Evolutionary conservation across 805 yeast genomes (phyloP).

Genomic region (Hanseniaspora pseudoguilliermondii): DNA sequence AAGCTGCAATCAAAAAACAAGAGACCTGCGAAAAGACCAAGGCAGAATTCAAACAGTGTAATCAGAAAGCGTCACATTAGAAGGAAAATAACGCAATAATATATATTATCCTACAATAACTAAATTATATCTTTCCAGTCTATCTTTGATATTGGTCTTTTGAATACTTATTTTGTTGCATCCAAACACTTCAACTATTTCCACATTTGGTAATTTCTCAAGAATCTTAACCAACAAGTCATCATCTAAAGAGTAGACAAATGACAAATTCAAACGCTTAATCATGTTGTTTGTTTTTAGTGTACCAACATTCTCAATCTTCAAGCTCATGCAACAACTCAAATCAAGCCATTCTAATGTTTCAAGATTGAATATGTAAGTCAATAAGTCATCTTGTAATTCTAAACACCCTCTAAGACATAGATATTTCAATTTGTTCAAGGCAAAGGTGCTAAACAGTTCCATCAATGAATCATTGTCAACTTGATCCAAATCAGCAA

Average conservation of each 20-base stretch:
- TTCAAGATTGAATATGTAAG: conserved; percentile 50
- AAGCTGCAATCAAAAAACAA: neutral
- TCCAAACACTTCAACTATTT: conserved; percentile 69
- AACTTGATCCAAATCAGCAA: conserved; percentile 48
- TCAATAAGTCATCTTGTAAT: conserved; percentile 50
- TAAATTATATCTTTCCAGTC: conserved; percentile 65
- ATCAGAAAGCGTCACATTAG: neutral
- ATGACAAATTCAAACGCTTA: conserved; percentile 62
- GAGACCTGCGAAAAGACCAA: neutral
- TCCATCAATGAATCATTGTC: conserved; percentile 54
- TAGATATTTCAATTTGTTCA: conserved; percentile 47
- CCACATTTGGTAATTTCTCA: conserved; percentile 46
- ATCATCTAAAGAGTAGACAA: conserved; percentile 66
- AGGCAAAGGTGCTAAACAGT: conserved; percentile 38
- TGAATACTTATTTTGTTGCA: conserved; percentile 51
- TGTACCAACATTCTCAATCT: conserved; percentile 39
- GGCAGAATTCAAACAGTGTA: too few relatives aligned
- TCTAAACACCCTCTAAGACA: conserved; percentile 54
- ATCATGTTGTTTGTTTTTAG: conserved; percentile 40
- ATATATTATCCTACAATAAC: conserved; percentile 34
- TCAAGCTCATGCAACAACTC: conserved; percentile 54
- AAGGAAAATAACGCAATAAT: neutral
- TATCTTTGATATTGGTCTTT: conserved; percentile 40
- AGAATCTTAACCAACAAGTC: conserved; percentile 46
- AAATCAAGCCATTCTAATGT: conserved; percentile 50